These are phyloP conservation scores for Apiospora arundinis DNA, from an alignment of 2,329 filamentous ascomycete genomes.

Conservation along the genomic window DNA sequence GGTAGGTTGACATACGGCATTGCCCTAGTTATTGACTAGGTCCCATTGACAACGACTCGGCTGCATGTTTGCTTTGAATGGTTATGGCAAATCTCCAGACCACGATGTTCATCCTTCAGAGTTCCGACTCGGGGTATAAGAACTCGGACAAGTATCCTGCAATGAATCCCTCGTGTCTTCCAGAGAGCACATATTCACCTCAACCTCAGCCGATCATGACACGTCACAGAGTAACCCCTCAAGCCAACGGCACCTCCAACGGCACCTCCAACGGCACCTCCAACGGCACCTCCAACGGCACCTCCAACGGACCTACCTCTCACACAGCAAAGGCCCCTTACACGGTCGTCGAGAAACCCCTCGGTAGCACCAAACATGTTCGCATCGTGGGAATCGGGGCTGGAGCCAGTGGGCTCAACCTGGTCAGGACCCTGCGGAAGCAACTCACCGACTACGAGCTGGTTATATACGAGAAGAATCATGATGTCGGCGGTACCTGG, in stretches of 20 bases:
- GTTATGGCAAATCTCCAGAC: background rate
- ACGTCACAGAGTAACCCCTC: conserved; percentile 31
- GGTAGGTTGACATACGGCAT: conserved; percentile 33
- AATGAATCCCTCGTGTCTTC: background rate
- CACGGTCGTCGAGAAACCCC: conserved; percentile 44
- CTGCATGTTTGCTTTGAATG: background rate
- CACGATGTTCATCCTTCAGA: background rate
- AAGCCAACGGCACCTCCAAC: conserved; percentile 26
- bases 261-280: conserved; percentile 25
- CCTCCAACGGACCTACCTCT: conserved; percentile 21
- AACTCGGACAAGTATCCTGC: background rate
- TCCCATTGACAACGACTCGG: background rate
- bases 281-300: conserved; percentile 26
- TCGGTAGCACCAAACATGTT: conserved; percentile 47
- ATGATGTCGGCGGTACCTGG: conserved; percentile 63
- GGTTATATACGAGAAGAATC: conserved; percentile 63
- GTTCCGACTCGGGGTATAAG: background rate
- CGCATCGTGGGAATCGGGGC: conserved; percentile 53
- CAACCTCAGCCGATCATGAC: conserved; percentile 36
- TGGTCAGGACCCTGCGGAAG: conserved; percentile 51
- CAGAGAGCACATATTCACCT: background rate
- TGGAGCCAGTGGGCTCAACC: conserved; percentile 52
- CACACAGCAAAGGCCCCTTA: conserved; percentile 36
- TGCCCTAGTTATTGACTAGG: conserved; percentile 20
- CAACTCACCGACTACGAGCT: conserved; percentile 51